These are phyloP conservation scores for Hypoxylon sp. DNA, from an alignment of 2,329 filamentous ascomycete genomes.

Conservation along the genomic window DNA sequence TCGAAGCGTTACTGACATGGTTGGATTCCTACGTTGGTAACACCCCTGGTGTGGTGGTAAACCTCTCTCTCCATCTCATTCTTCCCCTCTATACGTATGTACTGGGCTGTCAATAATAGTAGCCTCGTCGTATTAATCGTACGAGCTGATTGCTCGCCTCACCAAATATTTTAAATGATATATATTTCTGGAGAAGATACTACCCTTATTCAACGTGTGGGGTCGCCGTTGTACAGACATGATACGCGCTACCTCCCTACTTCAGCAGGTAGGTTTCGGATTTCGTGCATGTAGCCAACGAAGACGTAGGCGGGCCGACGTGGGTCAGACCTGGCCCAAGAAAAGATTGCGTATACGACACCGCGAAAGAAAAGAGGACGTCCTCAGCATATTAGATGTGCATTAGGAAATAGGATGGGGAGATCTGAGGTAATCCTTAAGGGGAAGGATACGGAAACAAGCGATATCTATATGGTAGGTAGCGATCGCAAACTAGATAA, in stretches of 20 bases:
- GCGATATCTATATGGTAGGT: conserved; percentile 27
- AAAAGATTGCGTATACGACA: conserved; percentile 18
- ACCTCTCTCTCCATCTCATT: conserved; percentile 14
- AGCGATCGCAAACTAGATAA: conserved; percentile 43
- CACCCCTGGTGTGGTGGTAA: conserved; percentile 34
- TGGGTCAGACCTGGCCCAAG: conserved; percentile 16
- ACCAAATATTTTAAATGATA: conserved; percentile 9
- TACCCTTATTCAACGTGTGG: conserved; percentile 23
- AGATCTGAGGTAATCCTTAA: conserved; percentile 35
- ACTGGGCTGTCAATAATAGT: conserved; percentile 4
- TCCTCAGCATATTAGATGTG: conserved; percentile 14
- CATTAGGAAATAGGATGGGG: conserved; percentile 17
- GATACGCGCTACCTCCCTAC: conserved; percentile 41
- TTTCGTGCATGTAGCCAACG: conserved; percentile 17
- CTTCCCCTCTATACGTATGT: conserved; percentile 11
- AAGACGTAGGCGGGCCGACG: conserved; percentile 17
- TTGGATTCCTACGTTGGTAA: conserved; percentile 16
- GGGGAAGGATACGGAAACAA: conserved; percentile 25
- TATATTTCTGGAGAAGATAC: conserved; percentile 16
- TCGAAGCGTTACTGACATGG: conserved; percentile 12
- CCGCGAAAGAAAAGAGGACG: conserved; percentile 6
- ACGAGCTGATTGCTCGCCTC: conserved; percentile 14
- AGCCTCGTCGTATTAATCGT: conserved; percentile 16
- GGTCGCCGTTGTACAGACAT: conserved; percentile 18
- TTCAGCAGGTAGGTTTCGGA: conserved; percentile 36